Base-by-base conservation (phyloP, 116 monocot genomes). In the Papilionanthe hybrid region DNA sequence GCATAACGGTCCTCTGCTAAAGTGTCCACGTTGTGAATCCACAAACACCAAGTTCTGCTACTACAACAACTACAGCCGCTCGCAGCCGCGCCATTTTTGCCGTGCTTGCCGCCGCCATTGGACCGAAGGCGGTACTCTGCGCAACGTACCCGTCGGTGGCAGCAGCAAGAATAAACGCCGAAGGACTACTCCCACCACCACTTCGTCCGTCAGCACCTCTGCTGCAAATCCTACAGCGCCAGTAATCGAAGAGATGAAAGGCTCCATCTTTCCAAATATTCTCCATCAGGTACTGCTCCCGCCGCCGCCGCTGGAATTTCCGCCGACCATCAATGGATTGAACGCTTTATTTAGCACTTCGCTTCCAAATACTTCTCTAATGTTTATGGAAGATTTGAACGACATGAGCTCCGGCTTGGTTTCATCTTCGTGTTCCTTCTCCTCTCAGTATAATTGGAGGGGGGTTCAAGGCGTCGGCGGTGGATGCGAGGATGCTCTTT, bases 11-110 rank as follows among this genome's bases (percentile, higher is more conserved):
- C 44, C 43, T 25, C 18, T 20, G 20, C 22, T 73, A 19, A 45
- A n/a, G 19, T 78, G 78, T 57, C 78, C 78, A 5, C 60, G 78
- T 11, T 78, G 78, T 63, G 22, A 78, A 9, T 78, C 78, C 15
- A 45, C 29, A 1, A 78, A 86, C 49, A 86, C 86, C 49, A 86
- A 86, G 75, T 87, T 87, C 86, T 87, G 86, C 80, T 87, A 87
- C 83, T 87, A 75, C 67, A 87, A 87, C 79, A 87, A 87, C 84
- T 87, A 87, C 83, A 86, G 72, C 79, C 28, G 71, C 18, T 49
- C 79, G 48, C 79, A 79, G 72, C 79, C 79, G 32, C 79, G 79
- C 9, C 71, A 79, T 37, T 79, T 72, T 63, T 79, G 79, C 55
- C 69, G 55, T 1, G 47, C 79, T 15, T 79, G 79, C 79, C 72